A percentile compares a stretch with the other conserved stretches of the same genome.
Evolutionary conservation across 1,139 yeast genomes (phyloP).

Genomic region (Yamadazyma blattariae): DNA sequence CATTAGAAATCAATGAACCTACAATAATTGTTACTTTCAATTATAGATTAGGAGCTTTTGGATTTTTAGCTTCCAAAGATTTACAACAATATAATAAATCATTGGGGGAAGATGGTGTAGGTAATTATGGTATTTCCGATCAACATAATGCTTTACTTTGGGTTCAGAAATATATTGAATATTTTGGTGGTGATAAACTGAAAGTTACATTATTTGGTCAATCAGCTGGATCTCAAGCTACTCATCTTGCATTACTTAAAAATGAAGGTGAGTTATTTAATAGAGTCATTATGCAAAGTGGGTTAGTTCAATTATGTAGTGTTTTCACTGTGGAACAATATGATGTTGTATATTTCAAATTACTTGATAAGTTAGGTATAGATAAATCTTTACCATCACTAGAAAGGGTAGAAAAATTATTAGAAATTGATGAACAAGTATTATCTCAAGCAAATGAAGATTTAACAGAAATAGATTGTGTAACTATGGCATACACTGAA

Average conservation of each 20-base stretch:
- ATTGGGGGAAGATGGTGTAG: slow-evolving; percentile 8
- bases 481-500: slow-evolving; percentile 14
- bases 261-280: slow-evolving; percentile 9
- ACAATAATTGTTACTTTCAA: slow-evolving; percentile 8
- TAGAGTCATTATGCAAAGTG: slow-evolving; percentile 15
- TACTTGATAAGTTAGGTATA: slow-evolving; percentile 9
- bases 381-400: slow-evolving; percentile 8
- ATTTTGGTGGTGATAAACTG: slow-evolving; percentile 8
- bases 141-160: slow-evolving; percentile 7
- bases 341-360: slow-evolving; percentile 12
- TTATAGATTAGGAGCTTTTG: slow-evolving; percentile 9
- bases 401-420: slow-evolving; percentile 9
- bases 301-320: slow-evolving; percentile 13
- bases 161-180: slow-evolving; percentile 6
- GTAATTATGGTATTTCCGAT: slow-evolving; percentile 10
- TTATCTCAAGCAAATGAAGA: slow-evolving; percentile 9
- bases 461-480: slow-evolving; percentile 8
- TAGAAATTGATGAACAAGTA: slow-evolving; percentile 8
- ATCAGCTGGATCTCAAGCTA: slow-evolving; percentile 10
- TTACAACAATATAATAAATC: slow-evolving; percentile 3
- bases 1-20: slow-evolving; percentile 8
- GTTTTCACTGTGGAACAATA: slow-evolving; percentile 12
- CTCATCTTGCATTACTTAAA: slow-evolving; percentile 10
- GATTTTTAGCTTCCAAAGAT: slow-evolving; percentile 9
- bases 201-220: slow-evolving; percentile 9